Conservation (phyloP, 2,329 filamentous ascomycete species). For the Gliomastix tumulicola region DNA sequence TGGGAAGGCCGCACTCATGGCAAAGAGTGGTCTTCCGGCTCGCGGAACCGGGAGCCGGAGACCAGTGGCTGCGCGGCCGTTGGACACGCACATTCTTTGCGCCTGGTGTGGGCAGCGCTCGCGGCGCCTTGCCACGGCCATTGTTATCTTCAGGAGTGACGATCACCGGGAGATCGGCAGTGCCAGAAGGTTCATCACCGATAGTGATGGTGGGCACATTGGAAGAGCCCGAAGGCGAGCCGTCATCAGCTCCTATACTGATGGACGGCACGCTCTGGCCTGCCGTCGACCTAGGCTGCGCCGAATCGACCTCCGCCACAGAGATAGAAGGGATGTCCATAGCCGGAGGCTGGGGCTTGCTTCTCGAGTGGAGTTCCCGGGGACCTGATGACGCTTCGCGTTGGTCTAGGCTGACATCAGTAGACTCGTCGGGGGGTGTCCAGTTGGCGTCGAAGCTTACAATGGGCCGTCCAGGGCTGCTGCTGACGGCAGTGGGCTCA, state of each 20-base stretch:
- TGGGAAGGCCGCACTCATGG: constrained; percentile 75
- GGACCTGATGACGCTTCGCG: constrained; percentile 12
- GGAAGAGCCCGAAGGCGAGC: constrained; percentile 18
- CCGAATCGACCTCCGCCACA: constrained; percentile 40
- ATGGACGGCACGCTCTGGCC: constrained; percentile 23
- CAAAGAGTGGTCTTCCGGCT: constrained; percentile 63
- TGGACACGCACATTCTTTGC: constrained; percentile 30
- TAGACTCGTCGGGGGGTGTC: constrained; percentile 62
- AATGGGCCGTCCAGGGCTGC: constrained; percentile 84
- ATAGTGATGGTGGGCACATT: constrained; percentile 45
- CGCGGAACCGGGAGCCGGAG: constrained; percentile 38
- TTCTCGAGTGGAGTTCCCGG: constrained; percentile 12
- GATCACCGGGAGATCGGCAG: constrained; percentile 34
- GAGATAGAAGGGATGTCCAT: constrained; percentile 46
- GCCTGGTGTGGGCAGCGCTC: constrained; percentile 11
- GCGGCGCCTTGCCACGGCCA: too few relatives aligned
- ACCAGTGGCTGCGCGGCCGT: constrained; percentile 49
- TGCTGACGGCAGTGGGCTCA: constrained; percentile 84
- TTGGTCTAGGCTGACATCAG: constrained; percentile 55
- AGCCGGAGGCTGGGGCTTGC: constrained; percentile 18
- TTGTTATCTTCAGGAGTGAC: constrained; percentile 34
- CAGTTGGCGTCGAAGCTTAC: constrained; percentile 91
- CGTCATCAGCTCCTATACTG: constrained; percentile 21
- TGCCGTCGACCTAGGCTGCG: constrained; percentile 18
- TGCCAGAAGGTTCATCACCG: constrained; percentile 19